These are phyloP conservation scores for Naumovozyma castellii DNA, from an alignment of 805 yeast species.

Conservation along the genomic window DNA sequence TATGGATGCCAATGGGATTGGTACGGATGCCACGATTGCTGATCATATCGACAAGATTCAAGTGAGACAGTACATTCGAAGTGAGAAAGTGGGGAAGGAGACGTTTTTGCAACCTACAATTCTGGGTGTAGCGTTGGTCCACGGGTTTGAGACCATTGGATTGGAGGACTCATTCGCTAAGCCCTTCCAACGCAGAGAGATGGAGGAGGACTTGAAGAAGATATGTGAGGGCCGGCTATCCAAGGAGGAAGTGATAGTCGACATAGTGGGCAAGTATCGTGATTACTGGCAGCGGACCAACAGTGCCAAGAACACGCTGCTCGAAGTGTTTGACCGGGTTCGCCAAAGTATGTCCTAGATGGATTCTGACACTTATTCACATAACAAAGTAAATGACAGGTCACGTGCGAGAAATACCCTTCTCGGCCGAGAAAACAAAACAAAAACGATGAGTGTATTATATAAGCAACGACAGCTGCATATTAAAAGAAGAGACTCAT, in stretches of 20 bases:
- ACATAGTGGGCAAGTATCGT: conserved; percentile 47
- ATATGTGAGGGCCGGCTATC: conserved; percentile 58
- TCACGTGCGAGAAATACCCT: not conserved
- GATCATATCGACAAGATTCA: conserved; percentile 85
- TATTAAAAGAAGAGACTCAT: too few relatives aligned
- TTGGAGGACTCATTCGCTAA: conserved; percentile 72
- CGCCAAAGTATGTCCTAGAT: conserved; percentile 1
- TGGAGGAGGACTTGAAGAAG: conserved; percentile 57
- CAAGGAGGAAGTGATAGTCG: conserved; percentile 44
- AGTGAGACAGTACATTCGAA: conserved; percentile 54
- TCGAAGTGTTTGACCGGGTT: conserved; percentile 24
- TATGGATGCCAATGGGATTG: conserved; percentile 96
- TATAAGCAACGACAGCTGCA: too few relatives aligned
- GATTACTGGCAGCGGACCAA: conserved; percentile 35
- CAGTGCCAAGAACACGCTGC: conserved; percentile 18
- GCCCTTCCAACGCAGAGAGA: conserved; percentile 71
- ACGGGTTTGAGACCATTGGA: conserved; percentile 75
- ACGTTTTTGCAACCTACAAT: conserved; percentile 61
- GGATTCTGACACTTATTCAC: not conserved
- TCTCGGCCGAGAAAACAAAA: not conserved
- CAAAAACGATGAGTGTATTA: too few relatives aligned
- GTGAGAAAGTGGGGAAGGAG: conserved; percentile 32
- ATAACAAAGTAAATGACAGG: too few relatives aligned
- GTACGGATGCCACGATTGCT: conserved; percentile 98
- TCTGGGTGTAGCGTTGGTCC: conserved; percentile 78